Evolutionary conservation across 2,329 filamentous ascomycete genomes (phyloP).

Genomic region (Penicillium sp.): DNA sequence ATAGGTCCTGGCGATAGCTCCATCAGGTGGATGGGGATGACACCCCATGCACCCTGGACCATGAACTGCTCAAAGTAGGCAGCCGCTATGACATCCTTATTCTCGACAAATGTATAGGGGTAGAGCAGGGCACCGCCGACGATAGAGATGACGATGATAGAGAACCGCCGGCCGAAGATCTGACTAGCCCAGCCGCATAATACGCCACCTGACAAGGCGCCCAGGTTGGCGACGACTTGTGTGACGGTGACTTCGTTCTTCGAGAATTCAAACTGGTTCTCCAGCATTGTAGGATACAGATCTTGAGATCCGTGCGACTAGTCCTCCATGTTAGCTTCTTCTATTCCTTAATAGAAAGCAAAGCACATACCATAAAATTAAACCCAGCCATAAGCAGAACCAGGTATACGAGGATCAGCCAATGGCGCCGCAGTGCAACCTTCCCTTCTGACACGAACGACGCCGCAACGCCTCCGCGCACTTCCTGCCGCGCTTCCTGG

Average conservation of each 20-base stretch:
- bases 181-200: constrained; percentile 59
- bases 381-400: constrained; percentile 83
- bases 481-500: constrained; percentile 52
- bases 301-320: constrained; percentile 63
- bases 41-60: constrained; percentile 67
- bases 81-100: constrained; percentile 60
- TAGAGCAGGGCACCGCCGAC: constrained; percentile 70
- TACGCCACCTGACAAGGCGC: constrained; percentile 61
- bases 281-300: constrained; percentile 53
- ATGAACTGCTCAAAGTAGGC: constrained; percentile 79
- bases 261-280: constrained; percentile 51
- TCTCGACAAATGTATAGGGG: constrained; percentile 65
- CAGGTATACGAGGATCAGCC: constrained; percentile 70
- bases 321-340: constrained; percentile 1
- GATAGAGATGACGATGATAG: constrained; percentile 56
- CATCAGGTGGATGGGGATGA: constrained; percentile 63
- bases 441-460: constrained; percentile 70
- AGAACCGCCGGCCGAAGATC: constrained; percentile 60
- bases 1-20: constrained; percentile 54
- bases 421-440: constrained; percentile 68
- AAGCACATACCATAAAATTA: constrained; percentile 62
- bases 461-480: constrained; percentile 50
- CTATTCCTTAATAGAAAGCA: not conserved
- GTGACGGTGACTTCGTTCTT: constrained; percentile 57
- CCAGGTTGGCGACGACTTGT: constrained; percentile 63